These are phyloP conservation scores for Imleria badia DNA, from an alignment of 768 basidiomycete genomes.

Conservation along the genomic window DNA sequence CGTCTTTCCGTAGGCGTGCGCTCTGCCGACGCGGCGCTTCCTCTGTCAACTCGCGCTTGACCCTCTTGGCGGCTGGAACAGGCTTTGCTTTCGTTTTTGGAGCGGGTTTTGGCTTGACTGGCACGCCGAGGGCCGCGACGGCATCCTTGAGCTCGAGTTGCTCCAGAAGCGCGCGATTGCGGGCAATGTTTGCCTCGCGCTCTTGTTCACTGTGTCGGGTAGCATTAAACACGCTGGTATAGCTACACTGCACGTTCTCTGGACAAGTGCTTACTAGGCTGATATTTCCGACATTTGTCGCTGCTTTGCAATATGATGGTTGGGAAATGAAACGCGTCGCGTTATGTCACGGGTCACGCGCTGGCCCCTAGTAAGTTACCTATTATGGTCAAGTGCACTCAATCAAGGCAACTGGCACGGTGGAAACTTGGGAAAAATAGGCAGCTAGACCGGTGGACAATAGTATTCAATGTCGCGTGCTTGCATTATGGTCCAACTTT, in stretches of 20 bases:
- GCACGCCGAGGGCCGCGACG: slow-evolving; percentile 45
- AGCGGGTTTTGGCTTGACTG: slow-evolving; percentile 39
- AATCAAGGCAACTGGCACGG: too few relatives aligned
- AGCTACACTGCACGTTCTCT: neutral
- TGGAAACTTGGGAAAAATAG: too few relatives aligned
- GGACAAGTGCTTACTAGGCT: slow-evolving; percentile 45
- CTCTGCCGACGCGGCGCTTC: slow-evolving; percentile 65
- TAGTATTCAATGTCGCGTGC: too few relatives aligned
- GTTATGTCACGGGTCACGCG: slow-evolving; percentile 33
- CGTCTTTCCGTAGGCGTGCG: slow-evolving; percentile 53
- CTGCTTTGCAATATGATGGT: neutral
- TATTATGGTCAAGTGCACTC: too few relatives aligned
- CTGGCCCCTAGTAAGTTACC: too few relatives aligned
- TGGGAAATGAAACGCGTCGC: slow-evolving; percentile 25
- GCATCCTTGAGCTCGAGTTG: slow-evolving; percentile 66
- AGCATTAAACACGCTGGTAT: neutral
- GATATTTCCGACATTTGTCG: slow-evolving; percentile 44
- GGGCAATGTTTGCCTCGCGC: slow-evolving; percentile 78
- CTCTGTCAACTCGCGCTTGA: slow-evolving; percentile 46
- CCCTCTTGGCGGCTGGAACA: slow-evolving; percentile 53
- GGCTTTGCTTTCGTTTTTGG: slow-evolving; percentile 55
- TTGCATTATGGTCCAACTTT: too few relatives aligned
- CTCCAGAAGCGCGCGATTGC: slow-evolving; percentile 73
- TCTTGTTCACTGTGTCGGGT: slow-evolving; percentile 53
- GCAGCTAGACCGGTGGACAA: too few relatives aligned